These are phyloP conservation scores for Dioszegia hungarica DNA, from an alignment of 768 basidiomycete genomes.

Conservation along the genomic window DNA sequence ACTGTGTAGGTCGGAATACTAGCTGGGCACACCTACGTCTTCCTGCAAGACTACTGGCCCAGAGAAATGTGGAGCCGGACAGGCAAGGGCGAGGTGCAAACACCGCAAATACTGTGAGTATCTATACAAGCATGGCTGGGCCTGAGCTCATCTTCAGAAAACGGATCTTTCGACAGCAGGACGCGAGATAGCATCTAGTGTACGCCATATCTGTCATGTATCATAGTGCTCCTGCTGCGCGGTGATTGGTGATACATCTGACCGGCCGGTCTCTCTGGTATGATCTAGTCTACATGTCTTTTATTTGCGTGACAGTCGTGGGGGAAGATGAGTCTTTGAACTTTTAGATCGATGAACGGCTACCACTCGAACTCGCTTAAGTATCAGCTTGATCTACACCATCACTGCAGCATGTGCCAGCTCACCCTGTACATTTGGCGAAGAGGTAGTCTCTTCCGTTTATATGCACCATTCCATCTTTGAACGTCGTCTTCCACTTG, in stretches of 20 bases:
- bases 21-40: conserved; percentile 46
- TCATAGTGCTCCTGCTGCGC: too few species aligned
- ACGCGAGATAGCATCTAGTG: background rate
- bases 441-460: conserved; percentile 98
- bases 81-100: conserved; percentile 35
- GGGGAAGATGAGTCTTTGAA: background rate
- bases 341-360: background rate
- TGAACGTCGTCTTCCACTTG: conserved; percentile 98
- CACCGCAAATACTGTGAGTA: conserved; percentile 37
- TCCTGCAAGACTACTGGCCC: conserved; percentile 48
- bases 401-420: conserved; percentile 7
- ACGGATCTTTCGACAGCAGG: conserved; percentile 2
- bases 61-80: conserved; percentile 45
- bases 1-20: conserved; percentile 39
- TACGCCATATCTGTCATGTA: too few species aligned
- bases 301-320: too few species aligned
- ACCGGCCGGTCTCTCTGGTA: too few species aligned
- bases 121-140: background rate
- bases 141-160: background rate
- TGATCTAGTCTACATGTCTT: too few species aligned
- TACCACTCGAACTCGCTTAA: conserved; percentile 23
- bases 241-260: too few species aligned
- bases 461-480: conserved; percentile 95
- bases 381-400: background rate
- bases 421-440: conserved; percentile 90